Evolutionary conservation across 768 basidiomycete genomes (phyloP).

Genomic region (Cyathus striatus): DNA sequence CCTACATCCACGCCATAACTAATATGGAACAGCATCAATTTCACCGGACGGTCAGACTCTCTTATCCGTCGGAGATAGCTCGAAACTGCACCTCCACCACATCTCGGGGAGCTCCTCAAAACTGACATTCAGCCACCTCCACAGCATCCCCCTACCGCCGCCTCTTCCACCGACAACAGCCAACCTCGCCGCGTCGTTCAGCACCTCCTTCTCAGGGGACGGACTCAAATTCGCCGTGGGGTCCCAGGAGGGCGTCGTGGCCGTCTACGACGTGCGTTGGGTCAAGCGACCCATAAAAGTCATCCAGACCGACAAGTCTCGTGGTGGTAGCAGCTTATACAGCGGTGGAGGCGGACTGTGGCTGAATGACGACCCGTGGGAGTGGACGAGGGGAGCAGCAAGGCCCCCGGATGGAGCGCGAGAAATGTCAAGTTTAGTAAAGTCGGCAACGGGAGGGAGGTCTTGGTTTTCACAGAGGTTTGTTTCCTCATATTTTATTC

Average conservation of each 20-base stretch:
- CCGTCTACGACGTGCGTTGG: slow-evolving; percentile 80
- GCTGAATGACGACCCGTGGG: slow-evolving; percentile 61
- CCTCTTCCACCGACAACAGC: slow-evolving; percentile 34
- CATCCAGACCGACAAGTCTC: slow-evolving; percentile 51
- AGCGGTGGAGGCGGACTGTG: slow-evolving; percentile 41
- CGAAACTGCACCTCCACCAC: slow-evolving; percentile 78
- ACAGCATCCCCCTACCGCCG: slow-evolving; percentile 63
- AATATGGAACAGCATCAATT: slow-evolving; percentile 61
- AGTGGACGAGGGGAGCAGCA: slow-evolving; percentile 56
- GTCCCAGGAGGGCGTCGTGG: slow-evolving; percentile 76
- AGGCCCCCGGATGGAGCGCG: slow-evolving; percentile 79
- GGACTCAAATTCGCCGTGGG: slow-evolving; percentile 80
- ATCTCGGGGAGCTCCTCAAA: slow-evolving; percentile 61
- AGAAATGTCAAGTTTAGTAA: slow-evolving; percentile 83
- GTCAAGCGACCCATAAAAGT: slow-evolving; percentile 66
- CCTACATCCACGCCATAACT: slow-evolving; percentile 6
- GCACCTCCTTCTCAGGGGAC: slow-evolving; percentile 71
- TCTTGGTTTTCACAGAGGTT: slow-evolving; percentile 91
- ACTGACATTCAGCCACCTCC: slow-evolving; percentile 61
- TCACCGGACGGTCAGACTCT: slow-evolving; percentile 86
- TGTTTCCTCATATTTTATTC: not conserved
- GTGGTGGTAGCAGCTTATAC: slow-evolving; percentile 10
- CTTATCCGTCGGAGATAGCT: slow-evolving; percentile 88
- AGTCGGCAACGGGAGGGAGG: slow-evolving; percentile 51
- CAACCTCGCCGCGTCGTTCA: slow-evolving; percentile 68